Conservation (phyloP, 2,329 filamentous ascomycete genomes). For the Dactylellina parvicollis region DNA sequence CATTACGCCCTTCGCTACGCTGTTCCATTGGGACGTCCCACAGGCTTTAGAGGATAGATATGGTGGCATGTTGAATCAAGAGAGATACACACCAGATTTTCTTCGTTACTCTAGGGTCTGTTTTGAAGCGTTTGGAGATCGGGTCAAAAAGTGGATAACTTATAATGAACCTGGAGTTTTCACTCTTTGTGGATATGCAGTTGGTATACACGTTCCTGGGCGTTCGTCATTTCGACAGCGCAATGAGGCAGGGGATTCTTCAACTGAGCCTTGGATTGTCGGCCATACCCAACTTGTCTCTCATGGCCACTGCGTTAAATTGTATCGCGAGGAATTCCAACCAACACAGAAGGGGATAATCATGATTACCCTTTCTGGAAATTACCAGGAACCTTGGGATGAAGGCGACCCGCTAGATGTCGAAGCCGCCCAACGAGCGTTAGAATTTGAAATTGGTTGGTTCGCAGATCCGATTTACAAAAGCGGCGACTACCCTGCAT, state of each 20-base stretch:
- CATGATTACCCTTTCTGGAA: constrained; percentile 63
- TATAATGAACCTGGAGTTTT: constrained; percentile 61
- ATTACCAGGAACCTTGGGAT: constrained; percentile 63
- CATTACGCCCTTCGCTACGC: constrained; percentile 71
- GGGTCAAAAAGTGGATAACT: constrained; percentile 71
- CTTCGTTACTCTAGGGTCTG: constrained; percentile 69
- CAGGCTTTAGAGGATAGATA: constrained; percentile 70
- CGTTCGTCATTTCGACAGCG: constrained; percentile 59
- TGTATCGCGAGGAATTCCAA: constrained; percentile 63
- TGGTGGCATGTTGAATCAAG: constrained; percentile 70
- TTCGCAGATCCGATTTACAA: constrained; percentile 62
- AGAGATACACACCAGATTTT: constrained; percentile 71
- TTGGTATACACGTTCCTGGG: constrained; percentile 60
- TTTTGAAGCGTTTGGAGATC: constrained; percentile 68
- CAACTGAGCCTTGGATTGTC: constrained; percentile 61
- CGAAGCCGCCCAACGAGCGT: constrained; percentile 61
- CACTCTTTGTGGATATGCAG: constrained; percentile 60
- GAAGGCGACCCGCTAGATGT: constrained; percentile 60
- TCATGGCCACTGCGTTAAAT: constrained; percentile 61
- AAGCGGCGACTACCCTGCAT: constrained; percentile 62
- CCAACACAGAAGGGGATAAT: constrained; percentile 61
- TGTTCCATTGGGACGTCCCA: constrained; percentile 74
- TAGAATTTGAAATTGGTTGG: constrained; percentile 64
- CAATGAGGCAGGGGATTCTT: constrained; percentile 60
- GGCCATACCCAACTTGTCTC: constrained; percentile 62